phyloP scores from a whole-genome alignment of 176 grass and related monocot species.

The Alloteropsis semialata region DNA sequence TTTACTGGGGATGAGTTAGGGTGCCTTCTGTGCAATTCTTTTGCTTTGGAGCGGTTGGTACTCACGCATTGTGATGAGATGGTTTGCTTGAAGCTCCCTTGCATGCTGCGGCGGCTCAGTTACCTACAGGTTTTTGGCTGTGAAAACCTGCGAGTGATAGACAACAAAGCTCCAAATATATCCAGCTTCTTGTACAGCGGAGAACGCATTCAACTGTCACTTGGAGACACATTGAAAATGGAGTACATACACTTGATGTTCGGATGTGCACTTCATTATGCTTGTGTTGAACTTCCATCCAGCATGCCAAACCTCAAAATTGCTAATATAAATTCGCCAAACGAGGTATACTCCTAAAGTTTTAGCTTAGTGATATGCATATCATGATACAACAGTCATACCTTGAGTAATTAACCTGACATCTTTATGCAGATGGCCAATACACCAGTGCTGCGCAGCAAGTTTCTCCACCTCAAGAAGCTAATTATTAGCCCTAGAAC shows the following conservation, averaged over 20 bases:
- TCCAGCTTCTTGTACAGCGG: neutral
- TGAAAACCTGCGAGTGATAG: neutral
- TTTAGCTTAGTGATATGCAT: no score
- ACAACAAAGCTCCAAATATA: slow-evolving; percentile 22
- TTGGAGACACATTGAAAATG: neutral
- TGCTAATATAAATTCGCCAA: neutral
- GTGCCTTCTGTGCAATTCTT: no score
- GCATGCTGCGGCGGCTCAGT: neutral
- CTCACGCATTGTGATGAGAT: neutral
- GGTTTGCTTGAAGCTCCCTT: neutral
- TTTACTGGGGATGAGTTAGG: neutral
- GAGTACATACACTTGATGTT: neutral
- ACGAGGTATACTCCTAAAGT: no score
- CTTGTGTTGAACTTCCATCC: neutral
- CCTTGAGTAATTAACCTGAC: no score
- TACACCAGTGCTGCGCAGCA: neutral
- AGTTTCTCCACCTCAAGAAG: slow-evolving; percentile 3
- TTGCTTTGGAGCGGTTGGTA: no score
- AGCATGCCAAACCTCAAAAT: neutral
- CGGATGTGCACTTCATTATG: neutral
- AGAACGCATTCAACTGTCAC: neutral
- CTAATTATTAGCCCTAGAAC: neutral
- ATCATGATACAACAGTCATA: no score
- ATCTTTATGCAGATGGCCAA: neutral
- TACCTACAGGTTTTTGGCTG: neutral